These are phyloP conservation scores for Candida maesae DNA, from an alignment of 805 yeast genomes.

Conservation along the genomic window DNA sequence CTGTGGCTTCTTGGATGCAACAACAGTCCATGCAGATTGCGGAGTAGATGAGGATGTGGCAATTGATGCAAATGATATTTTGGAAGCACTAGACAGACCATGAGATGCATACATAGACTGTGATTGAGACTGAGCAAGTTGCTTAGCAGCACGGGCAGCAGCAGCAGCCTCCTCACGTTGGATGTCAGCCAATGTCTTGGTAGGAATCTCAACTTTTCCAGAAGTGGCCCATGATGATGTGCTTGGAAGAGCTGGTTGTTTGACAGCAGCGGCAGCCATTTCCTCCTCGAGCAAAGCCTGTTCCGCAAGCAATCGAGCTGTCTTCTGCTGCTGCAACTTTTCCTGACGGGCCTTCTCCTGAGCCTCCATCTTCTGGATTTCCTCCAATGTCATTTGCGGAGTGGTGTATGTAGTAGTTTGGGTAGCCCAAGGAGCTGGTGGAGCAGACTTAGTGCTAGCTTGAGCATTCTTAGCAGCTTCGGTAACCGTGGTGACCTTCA, in stretches of 20 bases:
- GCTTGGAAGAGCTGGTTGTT: slow-evolving; percentile 27
- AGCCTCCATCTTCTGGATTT: slow-evolving; percentile 46
- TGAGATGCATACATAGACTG: slow-evolving; percentile 5
- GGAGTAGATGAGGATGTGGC: slow-evolving; percentile 13
- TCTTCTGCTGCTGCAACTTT: slow-evolving; percentile 32
- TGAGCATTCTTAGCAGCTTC: slow-evolving; percentile 7
- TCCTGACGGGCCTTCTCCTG: slow-evolving; percentile 41
- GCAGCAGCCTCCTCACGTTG: slow-evolving; percentile 52
- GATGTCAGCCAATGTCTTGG: slow-evolving; percentile 56
- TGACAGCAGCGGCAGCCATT: slow-evolving; percentile 1
- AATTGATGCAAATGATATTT: slow-evolving; percentile 25
- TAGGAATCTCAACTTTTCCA: slow-evolving; percentile 28
- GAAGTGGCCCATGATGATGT: slow-evolving; percentile 38
- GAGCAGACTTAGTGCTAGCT: slow-evolving; percentile 13
- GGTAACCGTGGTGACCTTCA: slow-evolving; percentile 10
- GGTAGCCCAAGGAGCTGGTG: slow-evolving; percentile 56
- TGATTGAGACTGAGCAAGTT: slow-evolving; percentile 12
- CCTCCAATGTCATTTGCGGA: slow-evolving; percentile 45
- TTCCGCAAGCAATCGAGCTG: slow-evolving; percentile 22
- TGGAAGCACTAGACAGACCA: slow-evolving; percentile 1
- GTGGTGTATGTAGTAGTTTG: slow-evolving; percentile 20
- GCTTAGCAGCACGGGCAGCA: slow-evolving; percentile 24
- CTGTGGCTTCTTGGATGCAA: slow-evolving; percentile 23
- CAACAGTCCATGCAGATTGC: slow-evolving; percentile 39
- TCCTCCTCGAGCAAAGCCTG: slow-evolving; percentile 17